Percentiles rank a stretch among this genome's conserved stretches.
phyloP scores from a whole-genome alignment of 2,329 filamentous ascomycete genomes.

The Ceratocystis harringtonii region DNA sequence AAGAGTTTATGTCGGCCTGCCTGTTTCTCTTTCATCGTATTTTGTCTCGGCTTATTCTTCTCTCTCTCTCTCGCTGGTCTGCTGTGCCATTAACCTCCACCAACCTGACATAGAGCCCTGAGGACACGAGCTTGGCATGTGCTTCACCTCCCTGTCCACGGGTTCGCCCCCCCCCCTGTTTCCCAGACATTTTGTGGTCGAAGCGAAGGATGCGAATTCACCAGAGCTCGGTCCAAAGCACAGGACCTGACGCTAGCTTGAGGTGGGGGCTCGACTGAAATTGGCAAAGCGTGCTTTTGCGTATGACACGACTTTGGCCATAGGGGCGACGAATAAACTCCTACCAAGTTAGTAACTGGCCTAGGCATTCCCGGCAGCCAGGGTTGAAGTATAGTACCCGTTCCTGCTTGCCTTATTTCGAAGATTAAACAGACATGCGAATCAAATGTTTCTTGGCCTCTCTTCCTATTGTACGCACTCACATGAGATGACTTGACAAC shows the following conservation, averaged over 20 bases:
- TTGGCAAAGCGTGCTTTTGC: neutral
- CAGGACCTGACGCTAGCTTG: neutral
- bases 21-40: too few species aligned
- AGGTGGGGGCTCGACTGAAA: neutral
- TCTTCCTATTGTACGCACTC: neutral
- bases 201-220: neutral
- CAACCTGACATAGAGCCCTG: neutral
- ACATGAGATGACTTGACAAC: neutral
- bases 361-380: neutral
- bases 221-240: neutral
- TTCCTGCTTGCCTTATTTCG: neutral
- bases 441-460: too few species aligned
- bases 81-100: neutral
- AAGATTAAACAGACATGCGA: neutral
- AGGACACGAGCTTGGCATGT: neutral
- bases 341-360: neutral
- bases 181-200: neutral
- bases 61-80: too few species aligned
- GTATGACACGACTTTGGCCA: neutral
- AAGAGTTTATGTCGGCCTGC: too few species aligned
- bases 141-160: neutral
- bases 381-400: neutral
- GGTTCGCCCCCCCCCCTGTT: too few species aligned
- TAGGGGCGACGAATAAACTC: neutral
- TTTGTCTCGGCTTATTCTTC: too few species aligned